Conservation (phyloP, 805 yeast species). For the Wickerhamomyces ciferrii region DNA sequence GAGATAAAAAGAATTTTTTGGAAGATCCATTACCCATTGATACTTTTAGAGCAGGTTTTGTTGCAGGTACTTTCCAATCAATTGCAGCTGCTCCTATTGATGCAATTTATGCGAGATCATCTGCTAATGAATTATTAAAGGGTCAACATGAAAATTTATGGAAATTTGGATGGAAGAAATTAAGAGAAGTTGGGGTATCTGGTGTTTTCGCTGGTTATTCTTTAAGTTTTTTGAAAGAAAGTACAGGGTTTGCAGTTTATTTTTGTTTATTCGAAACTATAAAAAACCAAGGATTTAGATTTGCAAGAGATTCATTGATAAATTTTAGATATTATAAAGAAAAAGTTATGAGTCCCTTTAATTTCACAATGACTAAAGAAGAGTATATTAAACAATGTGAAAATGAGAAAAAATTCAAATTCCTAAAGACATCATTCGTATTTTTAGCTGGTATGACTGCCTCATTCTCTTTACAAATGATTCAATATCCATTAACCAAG, state of each 20-base stretch:
- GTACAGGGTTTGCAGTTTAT: constrained; percentile 77
- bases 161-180: constrained; percentile 65
- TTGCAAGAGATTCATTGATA: constrained; percentile 39
- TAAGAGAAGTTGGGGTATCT: constrained; percentile 66
- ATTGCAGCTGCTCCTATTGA: constrained; percentile 91
- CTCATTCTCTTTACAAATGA: constrained; percentile 65
- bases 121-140: constrained; percentile 65
- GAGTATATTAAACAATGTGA: constrained; percentile 19
- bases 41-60: constrained; percentile 70
- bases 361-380: constrained; percentile 15
- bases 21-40: constrained; percentile 35
- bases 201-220: constrained; percentile 91
- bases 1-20: constrained; percentile 13
- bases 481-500: constrained; percentile 80
- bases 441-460: constrained; percentile 86
- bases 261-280: constrained; percentile 77
- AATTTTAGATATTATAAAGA: constrained; percentile 37
- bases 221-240: constrained; percentile 74
- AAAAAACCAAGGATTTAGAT: constrained; percentile 59
- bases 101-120: constrained; percentile 80
- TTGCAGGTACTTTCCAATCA: constrained; percentile 88
- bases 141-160: constrained; percentile 70
- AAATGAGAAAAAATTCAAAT: constrained; percentile 27
- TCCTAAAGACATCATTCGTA: constrained; percentile 64
- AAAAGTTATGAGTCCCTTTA: constrained; percentile 20